These are phyloP conservation scores for Fomes fomentarius DNA, from an alignment of 1,284 basidiomycete species.

Conservation along the genomic window DNA sequence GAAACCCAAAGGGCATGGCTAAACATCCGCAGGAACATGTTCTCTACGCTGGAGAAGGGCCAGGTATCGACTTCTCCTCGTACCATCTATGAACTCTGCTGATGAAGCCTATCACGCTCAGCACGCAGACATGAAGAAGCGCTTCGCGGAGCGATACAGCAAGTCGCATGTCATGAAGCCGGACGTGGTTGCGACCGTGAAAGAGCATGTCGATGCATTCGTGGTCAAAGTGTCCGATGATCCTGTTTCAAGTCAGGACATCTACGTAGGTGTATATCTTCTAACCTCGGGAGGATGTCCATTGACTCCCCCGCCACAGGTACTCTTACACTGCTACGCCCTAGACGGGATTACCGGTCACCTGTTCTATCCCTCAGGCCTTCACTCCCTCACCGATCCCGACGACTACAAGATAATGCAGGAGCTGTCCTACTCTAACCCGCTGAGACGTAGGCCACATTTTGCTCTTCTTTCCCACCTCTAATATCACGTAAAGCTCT, in stretches of 20 bases:
- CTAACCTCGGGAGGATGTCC: too few species aligned
- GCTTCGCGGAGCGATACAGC: conserved; percentile 28
- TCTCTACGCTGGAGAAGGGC: conserved; percentile 24
- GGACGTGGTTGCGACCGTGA: conserved; percentile 17
- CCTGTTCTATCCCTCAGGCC: conserved; percentile 26
- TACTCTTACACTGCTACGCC: conserved; percentile 28
- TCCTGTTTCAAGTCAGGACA: conserved; percentile 15
- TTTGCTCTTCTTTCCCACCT: neutral
- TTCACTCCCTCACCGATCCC: conserved; percentile 19
- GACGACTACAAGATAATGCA: conserved; percentile 25
- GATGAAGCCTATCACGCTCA: neutral
- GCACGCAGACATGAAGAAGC: conserved; percentile 28
- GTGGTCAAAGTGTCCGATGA: conserved; percentile 18
- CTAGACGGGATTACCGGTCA: conserved; percentile 29
- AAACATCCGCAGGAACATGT: conserved; percentile 24
- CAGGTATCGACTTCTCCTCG: conserved; percentile 11
- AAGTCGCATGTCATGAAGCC: conserved; percentile 26
- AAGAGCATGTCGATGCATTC: conserved; percentile 23
- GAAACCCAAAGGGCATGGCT: neutral
- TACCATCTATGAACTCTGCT: neutral
- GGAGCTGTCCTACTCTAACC: conserved; percentile 24
- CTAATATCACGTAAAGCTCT: too few species aligned
- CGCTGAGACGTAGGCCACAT: conserved; percentile 14
- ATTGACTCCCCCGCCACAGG: too few species aligned
- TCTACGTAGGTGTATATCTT: conserved; percentile 21